These are phyloP conservation scores for Ploettnerulaceae sp. DNA, from an alignment of 2,329 filamentous ascomycete genomes.

Conservation along the genomic window DNA sequence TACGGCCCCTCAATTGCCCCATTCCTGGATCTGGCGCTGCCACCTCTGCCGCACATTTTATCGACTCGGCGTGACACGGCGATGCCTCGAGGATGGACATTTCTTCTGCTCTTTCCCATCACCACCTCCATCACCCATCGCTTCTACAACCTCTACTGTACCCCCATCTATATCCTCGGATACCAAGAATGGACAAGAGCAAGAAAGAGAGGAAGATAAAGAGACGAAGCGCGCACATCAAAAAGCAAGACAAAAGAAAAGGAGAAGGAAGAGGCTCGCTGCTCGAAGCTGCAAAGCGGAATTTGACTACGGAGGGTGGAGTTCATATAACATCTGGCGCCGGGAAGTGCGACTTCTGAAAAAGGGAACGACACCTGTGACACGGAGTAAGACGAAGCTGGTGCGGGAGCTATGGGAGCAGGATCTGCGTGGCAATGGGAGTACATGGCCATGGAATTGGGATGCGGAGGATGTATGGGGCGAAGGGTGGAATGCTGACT, in stretches of 20 bases:
- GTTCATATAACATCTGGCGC: conserved; percentile 16
- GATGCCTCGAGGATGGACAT: conserved; percentile 34
- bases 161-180: not conserved
- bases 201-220: not conserved
- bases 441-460: not conserved
- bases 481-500: not conserved
- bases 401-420: not conserved
- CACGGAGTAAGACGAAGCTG: not conserved
- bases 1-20: conserved; percentile 25
- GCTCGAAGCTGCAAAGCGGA: conserved; percentile 17
- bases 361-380: not conserved
- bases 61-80: conserved; percentile 33
- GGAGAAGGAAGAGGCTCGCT: too few species aligned
- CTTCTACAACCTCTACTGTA: not conserved
- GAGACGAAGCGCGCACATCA: not conserved
- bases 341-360: conserved; percentile 3
- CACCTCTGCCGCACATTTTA: conserved; percentile 33
- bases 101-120: conserved; percentile 22
- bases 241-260: too few species aligned
- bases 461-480: not conserved
- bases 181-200: not conserved
- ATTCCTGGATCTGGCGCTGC: conserved; percentile 37
- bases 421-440: not conserved
- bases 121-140: conserved; percentile 8
- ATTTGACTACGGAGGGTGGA: conserved; percentile 24